phyloP scores from a whole-genome alignment of 768 basidiomycete species.

The Tulasnella sp. region DNA sequence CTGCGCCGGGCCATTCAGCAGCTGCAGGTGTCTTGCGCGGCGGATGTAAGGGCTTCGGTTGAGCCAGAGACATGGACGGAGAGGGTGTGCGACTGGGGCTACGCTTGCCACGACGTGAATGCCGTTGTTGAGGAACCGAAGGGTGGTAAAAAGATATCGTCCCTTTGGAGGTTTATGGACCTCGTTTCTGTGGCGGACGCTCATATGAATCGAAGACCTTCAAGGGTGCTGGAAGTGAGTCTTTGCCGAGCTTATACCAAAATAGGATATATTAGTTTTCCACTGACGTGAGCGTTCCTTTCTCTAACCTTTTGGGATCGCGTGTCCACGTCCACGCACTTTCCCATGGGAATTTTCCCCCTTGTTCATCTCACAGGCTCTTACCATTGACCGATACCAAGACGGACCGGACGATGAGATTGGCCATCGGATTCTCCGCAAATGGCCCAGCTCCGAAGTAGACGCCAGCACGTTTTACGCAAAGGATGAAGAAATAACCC shows the following conservation, averaged over 20 bases:
- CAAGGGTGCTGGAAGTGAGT: slow-evolving; percentile 45
- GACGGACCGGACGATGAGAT: slow-evolving; percentile 53
- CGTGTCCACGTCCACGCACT: not conserved
- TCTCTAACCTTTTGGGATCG: slow-evolving; percentile 13
- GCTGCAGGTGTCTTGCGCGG: slow-evolving; percentile 48
- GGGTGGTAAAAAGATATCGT: not conserved
- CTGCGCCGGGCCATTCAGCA: slow-evolving; percentile 60
- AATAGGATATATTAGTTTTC: slow-evolving; percentile 12
- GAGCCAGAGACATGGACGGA: not conserved
- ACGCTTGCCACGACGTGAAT: not conserved
- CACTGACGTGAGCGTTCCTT: slow-evolving; percentile 3
- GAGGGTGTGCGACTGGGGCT: slow-evolving; percentile 19
- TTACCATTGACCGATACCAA: slow-evolving; percentile 38
- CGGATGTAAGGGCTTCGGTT: not conserved
- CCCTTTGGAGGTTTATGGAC: slow-evolving; percentile 38
- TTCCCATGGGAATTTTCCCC: slow-evolving; percentile 2
- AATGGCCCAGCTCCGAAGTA: slow-evolving; percentile 16
- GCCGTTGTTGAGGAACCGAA: not conserved
- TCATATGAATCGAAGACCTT: slow-evolving; percentile 41
- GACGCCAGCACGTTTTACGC: slow-evolving; percentile 39
- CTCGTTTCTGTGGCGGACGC: slow-evolving; percentile 55
- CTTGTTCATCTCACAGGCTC: slow-evolving; percentile 29
- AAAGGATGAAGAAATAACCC: slow-evolving; percentile 49
- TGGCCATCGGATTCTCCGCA: slow-evolving; percentile 40
- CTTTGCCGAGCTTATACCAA: not conserved